Base-by-base conservation (phyloP, 345 rosid genomes). In the Citrus sinensis region DNA sequence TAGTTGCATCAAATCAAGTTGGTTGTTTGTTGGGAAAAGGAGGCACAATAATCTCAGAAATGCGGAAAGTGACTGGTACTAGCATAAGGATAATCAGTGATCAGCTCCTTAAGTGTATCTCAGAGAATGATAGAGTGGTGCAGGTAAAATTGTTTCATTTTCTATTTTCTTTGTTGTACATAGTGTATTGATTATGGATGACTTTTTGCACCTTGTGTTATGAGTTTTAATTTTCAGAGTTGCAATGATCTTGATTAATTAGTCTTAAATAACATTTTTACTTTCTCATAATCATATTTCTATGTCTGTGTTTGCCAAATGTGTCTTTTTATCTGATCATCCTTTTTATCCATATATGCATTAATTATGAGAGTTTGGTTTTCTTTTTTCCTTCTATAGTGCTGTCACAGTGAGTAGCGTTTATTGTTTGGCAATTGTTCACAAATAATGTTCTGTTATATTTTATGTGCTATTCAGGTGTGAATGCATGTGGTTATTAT, bases 11-110 rank as follows among this genome's bases (percentile, higher is more conserved):
- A 35, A 90, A 78, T 81, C 89, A 88, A 74, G 94, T 93, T 85
- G 98, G 97, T 68, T 93, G 97, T 83, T 82, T 95, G 86, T 73
- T 95, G 88, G 98, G 98, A 59, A 88, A 89, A 79, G 93, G 98
- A 84, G 98, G 98, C 72, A 66, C 79, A 35, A 88, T 90, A 76
- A 83, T 93, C 78, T 89, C 98, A 30, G 97, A 92, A 82, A 92
- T 93, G 86, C 91, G 98, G 82, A 90, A 80, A 78, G 79, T 51
- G 46, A 92, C 98, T 75, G 88, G 97, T 71, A 73, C 97, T 58
- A 32, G 77, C 76, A 89, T 95, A 67, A 80, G 87, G 80, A 81
- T 95, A 81, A 25, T 91, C 35, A 83, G 76, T 70, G 92, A 89
- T 78, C 91, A 86, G 87, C 82, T 84, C 73, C 92, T 94, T 27